Evolutionary conservation across 2,329 filamentous ascomycete genomes (phyloP), one percentile per base, ranked within the genome.

Genomic region (Aspergillus phoenicis): DNA sequence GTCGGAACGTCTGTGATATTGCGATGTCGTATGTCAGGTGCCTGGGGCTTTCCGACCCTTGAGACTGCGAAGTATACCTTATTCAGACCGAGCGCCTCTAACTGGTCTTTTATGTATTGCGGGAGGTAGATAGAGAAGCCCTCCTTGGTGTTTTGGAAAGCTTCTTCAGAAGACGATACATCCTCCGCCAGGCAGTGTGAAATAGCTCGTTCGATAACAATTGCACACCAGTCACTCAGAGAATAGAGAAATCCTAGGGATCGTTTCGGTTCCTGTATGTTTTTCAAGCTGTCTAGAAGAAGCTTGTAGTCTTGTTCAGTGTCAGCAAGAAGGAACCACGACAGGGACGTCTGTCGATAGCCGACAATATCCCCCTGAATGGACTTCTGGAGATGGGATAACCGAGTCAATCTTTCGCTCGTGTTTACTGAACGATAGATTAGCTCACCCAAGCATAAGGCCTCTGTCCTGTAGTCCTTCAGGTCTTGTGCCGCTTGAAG

Each of bases 241-340:
- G 20, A 24, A 45, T 45, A 45, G 17, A 5, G 1, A 45, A 0
- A 22, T 22, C 0, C 13, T 2, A 0, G 0, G 17, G 17, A 22
- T 11, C 8, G 11, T 6, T 22, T 45, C 0, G 11, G 3, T 10
- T 45, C 17, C 17, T 2, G 41, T 0, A 45, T 13, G 1, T 3
- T 13, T 13, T 4, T 20, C 11, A 45, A 4, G 8, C 11, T 17
- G 11, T 10, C 11, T 1, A 45, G 3, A 43, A 43, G 39, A 20
- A 1, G 8, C 8, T 0, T 43, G 8, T 10, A 20, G 17, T 43
- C 39, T 22, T 20, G 17, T 20, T 2, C 8, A 11, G 39, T 43
- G 4, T 11, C 17, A 10, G 8, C 41, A 22, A 45, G 41, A n/a
- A 45, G 41, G 13, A 45, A 45, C 2, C 41, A 6, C 1, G 41